phyloP scores from a whole-genome alignment of 2,329 filamentous ascomycete species.

The Ceratocystiopsis minuta region DNA sequence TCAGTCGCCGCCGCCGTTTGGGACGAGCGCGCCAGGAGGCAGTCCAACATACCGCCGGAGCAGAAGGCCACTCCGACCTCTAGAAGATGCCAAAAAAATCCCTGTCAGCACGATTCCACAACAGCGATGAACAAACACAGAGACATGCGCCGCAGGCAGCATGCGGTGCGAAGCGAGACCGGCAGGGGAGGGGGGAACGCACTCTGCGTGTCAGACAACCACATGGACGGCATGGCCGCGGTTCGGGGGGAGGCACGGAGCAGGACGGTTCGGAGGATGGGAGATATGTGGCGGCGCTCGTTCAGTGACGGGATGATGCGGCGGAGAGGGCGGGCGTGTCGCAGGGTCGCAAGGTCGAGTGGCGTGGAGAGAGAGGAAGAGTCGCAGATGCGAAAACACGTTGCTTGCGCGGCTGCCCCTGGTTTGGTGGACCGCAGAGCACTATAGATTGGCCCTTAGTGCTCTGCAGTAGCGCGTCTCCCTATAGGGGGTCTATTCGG shows the following conservation, averaged over 20 bases:
- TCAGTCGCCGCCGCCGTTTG: background rate
- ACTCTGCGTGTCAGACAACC: slow-evolving; percentile 94
- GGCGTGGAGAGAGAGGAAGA: too few relatives aligned
- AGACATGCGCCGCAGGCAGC: background rate
- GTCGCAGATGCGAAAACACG: too few relatives aligned
- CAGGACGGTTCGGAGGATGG: too few relatives aligned
- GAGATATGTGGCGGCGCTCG: too few relatives aligned
- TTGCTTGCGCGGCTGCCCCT: too few relatives aligned
- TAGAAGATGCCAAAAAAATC: slow-evolving; percentile 21
- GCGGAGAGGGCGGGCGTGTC: too few relatives aligned
- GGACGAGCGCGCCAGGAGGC: background rate
- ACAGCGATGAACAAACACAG: background rate
- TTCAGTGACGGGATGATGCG: background rate
- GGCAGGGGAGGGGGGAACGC: slow-evolving; percentile 21
- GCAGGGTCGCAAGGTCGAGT: too few relatives aligned
- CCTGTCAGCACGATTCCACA: background rate
- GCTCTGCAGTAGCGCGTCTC: too few relatives aligned
- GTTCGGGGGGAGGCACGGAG: too few relatives aligned
- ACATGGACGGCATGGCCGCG: slow-evolving; percentile 62
- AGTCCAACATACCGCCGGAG: slow-evolving; percentile 61
- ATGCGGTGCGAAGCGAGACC: background rate
- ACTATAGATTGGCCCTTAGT: too few relatives aligned
- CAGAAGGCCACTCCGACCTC: slow-evolving; percentile 97
- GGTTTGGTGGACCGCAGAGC: too few relatives aligned
- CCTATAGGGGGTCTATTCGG: too few relatives aligned